Base-by-base conservation (phyloP, 2,329 filamentous ascomycete genomes). In the Pochonia chlamydosporia region DNA sequence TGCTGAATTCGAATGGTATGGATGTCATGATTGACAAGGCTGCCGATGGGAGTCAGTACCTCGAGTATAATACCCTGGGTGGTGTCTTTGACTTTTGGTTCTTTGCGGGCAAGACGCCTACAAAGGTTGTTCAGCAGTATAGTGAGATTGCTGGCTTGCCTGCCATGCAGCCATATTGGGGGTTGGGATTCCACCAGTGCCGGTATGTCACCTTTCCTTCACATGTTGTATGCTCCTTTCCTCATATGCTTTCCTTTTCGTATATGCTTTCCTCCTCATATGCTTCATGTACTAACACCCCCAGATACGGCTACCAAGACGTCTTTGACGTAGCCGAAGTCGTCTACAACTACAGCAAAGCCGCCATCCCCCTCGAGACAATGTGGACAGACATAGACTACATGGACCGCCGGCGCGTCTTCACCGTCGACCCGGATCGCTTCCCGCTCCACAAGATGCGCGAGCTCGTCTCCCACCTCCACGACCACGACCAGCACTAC, bases 101-200 rank as follows among this genome's bases (percentile, higher is more conserved):
- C 67, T 87, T 86, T 58, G 77, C 84, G 11, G 89, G 89, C 0
- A 85, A 87, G 0, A 81, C 75, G 0, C 82, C 84, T 48, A 72
- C 77, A 6, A 78, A 84, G 11, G 82, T 90, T 21, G 87, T 81
- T 14, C 81, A 79, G 60, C 76, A 85, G 33, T 93, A 92, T 60
- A 82, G 87, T 52, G 64, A 69, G 48, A 78, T 83, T 2, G 71
- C 84, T 44, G 87, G 88, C 0, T 68, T 87, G 5, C 87, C 88
- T 1, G 82, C 82, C 0, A 83, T 92, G 80, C 85, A 91, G 59
- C 83, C 87, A 54, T 93, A 93, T 67, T 92, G 81, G 74, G 81
- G 84, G 0, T 81, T 95, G 50, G 89, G 89, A 1, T 92, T 78
- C 60, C 89, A 95, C 54, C 88, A 95, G 61, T 92, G 87, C 56